Percentiles rank a stretch among this genome's conserved stretches.
Conservation (phyloP, 176 grass and related monocot genomes). For the Urochloa ruziziensis region DNA sequence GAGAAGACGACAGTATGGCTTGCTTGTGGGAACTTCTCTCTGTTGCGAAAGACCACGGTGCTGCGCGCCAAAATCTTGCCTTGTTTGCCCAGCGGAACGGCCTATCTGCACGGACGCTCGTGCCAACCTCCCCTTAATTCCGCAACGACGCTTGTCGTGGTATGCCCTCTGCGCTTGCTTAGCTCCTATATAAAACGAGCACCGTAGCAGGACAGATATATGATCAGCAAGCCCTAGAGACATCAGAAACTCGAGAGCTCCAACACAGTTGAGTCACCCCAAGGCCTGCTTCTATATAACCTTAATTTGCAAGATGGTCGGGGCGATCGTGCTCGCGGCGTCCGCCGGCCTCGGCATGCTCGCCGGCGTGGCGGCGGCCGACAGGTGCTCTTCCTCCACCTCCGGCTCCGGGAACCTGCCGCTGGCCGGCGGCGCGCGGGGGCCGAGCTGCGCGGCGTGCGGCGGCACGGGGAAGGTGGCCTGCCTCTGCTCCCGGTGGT, state of each 20-base stretch:
- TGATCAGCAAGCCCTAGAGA: neutral
- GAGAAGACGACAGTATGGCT: no score
- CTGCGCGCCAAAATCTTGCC: neutral
- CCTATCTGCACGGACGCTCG: neutral
- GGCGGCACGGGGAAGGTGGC: constrained; percentile 52
- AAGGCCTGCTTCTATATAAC: no score
- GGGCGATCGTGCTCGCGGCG: constrained; percentile 36
- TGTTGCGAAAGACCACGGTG: neutral
- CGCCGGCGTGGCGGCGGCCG: constrained; percentile 33
- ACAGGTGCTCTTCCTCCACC: constrained; percentile 13
- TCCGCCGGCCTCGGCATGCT: constrained; percentile 40
- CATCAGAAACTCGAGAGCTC: neutral
- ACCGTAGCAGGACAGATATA: neutral
- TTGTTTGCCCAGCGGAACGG: neutral
- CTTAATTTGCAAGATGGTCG: constrained; percentile 9
- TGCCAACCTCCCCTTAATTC: neutral
- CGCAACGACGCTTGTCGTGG: neutral
- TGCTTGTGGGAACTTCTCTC: neutral
- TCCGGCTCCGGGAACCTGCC: neutral
- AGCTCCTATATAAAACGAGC: neutral
- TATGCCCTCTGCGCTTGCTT: neutral
- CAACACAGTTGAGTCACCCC: neutral
- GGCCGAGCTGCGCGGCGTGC: constrained; percentile 39
- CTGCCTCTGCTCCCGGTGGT: constrained; percentile 61
- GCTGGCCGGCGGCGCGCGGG: neutral